Base-by-base conservation (phyloP, 805 yeast genomes). In the Naumovozyma dairenensis region DNA sequence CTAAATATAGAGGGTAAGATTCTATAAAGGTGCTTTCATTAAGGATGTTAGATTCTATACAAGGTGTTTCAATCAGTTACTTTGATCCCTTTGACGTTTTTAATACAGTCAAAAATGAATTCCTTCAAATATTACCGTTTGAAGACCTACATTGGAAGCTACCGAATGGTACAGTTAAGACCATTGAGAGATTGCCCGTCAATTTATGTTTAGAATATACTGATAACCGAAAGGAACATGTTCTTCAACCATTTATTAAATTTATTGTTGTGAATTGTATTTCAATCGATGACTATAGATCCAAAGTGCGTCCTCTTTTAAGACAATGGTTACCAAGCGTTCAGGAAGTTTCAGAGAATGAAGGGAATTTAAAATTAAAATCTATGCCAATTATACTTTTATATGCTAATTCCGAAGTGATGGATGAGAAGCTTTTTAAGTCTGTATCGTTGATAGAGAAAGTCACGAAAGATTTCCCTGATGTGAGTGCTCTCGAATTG, bases 231-330 rank as follows among this genome's bases (percentile, higher is more conserved):
- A 33, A 28, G 3, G 32, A 35, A 4, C 33, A 25, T 6, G n/a
- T 12, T 5, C n/a, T n/a, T n/a, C 40, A 66, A 4, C 74, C 81
- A 1, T 75, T 79, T 44, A 61, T 82, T 29, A 69, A 79, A 42
- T 49, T 86, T 15, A 76, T 89, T 63, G 71, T 87, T 36, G 66
- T 89, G 6, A 69, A 69, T 35, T 72, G 79, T 39, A 75, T 72
- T 4, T 72, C 71, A 28, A 54, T 80, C 14, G 97, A 89, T 12
- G 72, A 72, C 1, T 89, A 89, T 55, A 65, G 93, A 39, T 56
- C 80, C 0, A 82, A 79, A 47, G 85, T 81, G 1, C 69, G 98
- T 25, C 94, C 94, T 1, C 62, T 85, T 43, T 73, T 87, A 16
- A 69, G 67, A 31, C 92, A 80, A 44, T 92, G 98, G 97, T 62